Evolutionary conservation across 148 eudicot species (phyloP).

Genomic region (Suaeda aralocaspica): DNA sequence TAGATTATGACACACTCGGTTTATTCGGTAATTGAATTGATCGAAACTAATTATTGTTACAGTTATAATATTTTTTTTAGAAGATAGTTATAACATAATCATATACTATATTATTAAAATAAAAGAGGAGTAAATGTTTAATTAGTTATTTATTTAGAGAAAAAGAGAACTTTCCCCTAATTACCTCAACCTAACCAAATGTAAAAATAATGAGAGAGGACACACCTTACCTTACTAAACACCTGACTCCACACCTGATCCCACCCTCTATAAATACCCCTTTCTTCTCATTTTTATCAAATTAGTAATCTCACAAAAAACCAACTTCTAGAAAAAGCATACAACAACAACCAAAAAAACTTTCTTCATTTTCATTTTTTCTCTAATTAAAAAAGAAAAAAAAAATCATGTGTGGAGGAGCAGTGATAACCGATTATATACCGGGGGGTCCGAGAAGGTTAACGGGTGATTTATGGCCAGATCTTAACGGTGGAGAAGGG

Average conservation of each 20-base stretch:
- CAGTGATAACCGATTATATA: conserved; percentile 17
- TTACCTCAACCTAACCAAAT: no score
- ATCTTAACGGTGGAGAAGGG: conserved; percentile 18
- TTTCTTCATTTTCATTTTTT: no score
- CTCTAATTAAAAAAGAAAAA: not conserved
- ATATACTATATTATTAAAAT: no score
- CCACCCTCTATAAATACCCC: conserved; percentile 2
- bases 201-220: not conserved
- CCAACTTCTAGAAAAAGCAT: not conserved
- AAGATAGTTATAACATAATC: no score
- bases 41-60: no score
- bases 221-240: not conserved
- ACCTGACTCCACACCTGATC: conserved; percentile 4
- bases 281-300: not conserved
- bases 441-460: conserved; percentile 12
- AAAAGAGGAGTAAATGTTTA: no score
- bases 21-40: no score
- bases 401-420: conserved; percentile 25
- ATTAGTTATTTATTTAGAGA: no score
- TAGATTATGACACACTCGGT: no score
- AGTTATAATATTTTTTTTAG: no score
- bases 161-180: no score
- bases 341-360: not conserved
- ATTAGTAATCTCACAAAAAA: not conserved
- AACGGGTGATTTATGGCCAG: conserved; percentile 38